A percentile compares a stretch with the other conserved stretches of the same genome.
Evolutionary conservation across 2,329 filamentous ascomycete species (phyloP).

Genomic region (Metarhizium album): DNA sequence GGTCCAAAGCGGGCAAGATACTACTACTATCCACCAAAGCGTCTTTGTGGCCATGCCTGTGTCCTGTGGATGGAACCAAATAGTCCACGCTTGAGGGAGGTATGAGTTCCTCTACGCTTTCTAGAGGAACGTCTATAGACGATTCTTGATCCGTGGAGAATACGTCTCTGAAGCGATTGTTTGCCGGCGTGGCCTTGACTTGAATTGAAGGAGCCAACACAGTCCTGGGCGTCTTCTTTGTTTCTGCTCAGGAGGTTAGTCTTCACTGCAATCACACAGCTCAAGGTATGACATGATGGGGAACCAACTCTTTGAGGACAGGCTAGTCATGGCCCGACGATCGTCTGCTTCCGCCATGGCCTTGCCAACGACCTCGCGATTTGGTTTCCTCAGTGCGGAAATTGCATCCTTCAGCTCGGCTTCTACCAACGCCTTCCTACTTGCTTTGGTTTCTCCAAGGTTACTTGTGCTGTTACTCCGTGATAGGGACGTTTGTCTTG

Average conservation of each 20-base stretch:
- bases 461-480: conserved; percentile 37
- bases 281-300: not conserved
- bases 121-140: conserved; percentile 11
- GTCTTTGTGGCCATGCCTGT: conserved; percentile 20
- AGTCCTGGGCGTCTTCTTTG: conserved; percentile 37
- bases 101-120: conserved; percentile 19
- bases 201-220: conserved; percentile 29
- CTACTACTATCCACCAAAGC: conserved; percentile 19
- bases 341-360: conserved; percentile 58
- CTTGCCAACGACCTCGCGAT: conserved; percentile 58
- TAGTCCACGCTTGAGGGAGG: conserved; percentile 28
- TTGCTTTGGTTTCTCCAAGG: conserved; percentile 45
- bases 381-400: conserved; percentile 61
- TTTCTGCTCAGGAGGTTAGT: conserved; percentile 32
- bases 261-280: not conserved
- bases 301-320: conserved; percentile 38
- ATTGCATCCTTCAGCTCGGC: conserved; percentile 67
- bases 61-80: conserved; percentile 31
- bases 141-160: conserved; percentile 23
- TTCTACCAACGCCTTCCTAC: conserved; percentile 56
- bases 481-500: conserved; percentile 28
- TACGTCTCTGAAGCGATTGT: conserved; percentile 42
- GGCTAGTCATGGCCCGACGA: conserved; percentile 38
- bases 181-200: conserved; percentile 48
- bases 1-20: conserved; percentile 18